Evolutionary conservation across 331 rosid species (phyloP).

Genomic region (Telfairia occidentalis): DNA sequence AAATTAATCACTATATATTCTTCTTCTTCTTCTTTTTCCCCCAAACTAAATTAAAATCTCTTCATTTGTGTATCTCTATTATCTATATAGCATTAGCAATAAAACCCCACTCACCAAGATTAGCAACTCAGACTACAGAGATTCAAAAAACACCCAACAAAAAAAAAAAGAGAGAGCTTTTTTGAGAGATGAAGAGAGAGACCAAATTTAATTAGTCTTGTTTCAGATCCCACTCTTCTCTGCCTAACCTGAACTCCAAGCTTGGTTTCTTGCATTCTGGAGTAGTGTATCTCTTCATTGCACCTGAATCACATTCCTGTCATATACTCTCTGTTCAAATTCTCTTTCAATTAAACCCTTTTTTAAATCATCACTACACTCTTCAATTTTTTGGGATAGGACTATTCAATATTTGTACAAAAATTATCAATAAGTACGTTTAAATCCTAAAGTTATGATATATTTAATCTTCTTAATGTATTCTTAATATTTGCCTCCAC

Average conservation of each 20-base stretch:
- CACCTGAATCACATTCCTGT: conserved; percentile 67
- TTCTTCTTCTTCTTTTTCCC: background rate
- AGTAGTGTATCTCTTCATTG: conserved; percentile 34
- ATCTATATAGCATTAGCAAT: background rate
- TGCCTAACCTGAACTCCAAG: conserved; percentile 93
- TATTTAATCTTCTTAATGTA: too few relatives aligned
- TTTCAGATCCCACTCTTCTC: conserved; percentile 74
- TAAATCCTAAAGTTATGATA: too few relatives aligned
- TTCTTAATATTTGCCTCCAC: too few relatives aligned
- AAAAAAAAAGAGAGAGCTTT: background rate
- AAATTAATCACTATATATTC: background rate
- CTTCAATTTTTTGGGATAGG: too few relatives aligned
- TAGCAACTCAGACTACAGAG: background rate
- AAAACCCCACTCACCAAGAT: background rate
- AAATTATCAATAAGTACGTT: too few relatives aligned
- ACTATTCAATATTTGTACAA: too few relatives aligned
- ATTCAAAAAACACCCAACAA: background rate
- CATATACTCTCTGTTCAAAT: background rate
- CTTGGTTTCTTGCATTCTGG: conserved; percentile 68
- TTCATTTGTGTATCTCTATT: background rate
- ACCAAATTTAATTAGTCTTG: conserved; percentile 21
- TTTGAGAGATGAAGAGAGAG: background rate
- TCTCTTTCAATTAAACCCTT: too few relatives aligned
- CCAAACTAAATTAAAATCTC: background rate
- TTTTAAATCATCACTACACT: too few relatives aligned